Conservation (phyloP, 1,284 basidiomycete species). For the Ceratobasidium theobromae region DNA sequence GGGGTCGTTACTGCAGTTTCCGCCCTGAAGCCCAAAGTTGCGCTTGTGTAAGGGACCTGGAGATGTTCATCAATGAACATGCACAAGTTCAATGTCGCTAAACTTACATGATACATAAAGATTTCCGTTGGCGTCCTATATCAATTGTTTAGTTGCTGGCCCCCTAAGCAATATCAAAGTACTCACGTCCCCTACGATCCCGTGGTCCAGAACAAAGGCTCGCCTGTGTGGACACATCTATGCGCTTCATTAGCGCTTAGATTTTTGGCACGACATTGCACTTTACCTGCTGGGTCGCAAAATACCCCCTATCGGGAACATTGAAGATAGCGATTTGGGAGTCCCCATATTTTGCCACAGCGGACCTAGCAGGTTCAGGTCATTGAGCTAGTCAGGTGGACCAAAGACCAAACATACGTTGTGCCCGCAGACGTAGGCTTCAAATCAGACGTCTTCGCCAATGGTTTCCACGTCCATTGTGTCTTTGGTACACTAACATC, state of each 20-base stretch:
- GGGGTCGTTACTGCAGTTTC: conserved; percentile 63
- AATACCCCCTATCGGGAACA: conserved; percentile 59
- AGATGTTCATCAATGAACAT: neutral
- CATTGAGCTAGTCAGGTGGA: too few species aligned
- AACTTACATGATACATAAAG: conserved; percentile 51
- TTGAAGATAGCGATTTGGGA: conserved; percentile 70
- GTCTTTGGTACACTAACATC: conserved; percentile 50
- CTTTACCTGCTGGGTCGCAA: conserved; percentile 66
- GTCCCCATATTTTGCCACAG: conserved; percentile 69
- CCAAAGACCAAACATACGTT: conserved; percentile 45
- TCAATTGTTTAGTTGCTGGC: conserved; percentile 50
- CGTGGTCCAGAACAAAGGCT: conserved; percentile 73
- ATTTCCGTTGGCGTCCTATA: conserved; percentile 50
- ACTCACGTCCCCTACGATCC: conserved; percentile 46
- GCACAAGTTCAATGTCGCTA: conserved; percentile 19
- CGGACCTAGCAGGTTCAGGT: too few species aligned
- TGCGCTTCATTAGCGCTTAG: neutral
- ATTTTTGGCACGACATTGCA: neutral
- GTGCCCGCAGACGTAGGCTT: conserved; percentile 53
- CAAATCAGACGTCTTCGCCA: conserved; percentile 58
- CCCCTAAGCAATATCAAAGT: conserved; percentile 37
- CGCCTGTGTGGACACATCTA: conserved; percentile 63
- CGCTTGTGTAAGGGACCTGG: conserved; percentile 70
- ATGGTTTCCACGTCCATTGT: conserved; percentile 61
- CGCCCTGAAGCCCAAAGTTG: conserved; percentile 62